These are phyloP conservation scores for Phytophthora uliginosa DNA, from an alignment of 352 stramenopile genomes.

Conservation along the genomic window DNA sequence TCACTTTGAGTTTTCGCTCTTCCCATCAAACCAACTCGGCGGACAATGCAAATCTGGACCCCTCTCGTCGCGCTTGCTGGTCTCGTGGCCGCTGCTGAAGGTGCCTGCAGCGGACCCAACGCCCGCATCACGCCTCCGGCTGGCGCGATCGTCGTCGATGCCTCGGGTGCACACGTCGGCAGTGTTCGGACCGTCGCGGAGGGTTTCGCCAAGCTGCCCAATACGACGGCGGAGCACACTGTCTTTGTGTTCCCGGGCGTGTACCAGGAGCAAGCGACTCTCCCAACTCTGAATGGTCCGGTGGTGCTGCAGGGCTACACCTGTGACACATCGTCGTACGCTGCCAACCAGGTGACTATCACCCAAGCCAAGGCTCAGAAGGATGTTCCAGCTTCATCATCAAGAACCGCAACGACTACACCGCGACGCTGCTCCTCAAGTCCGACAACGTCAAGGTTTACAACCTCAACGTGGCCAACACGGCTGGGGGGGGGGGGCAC, in stretches of 20 bases:
- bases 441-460: conserved; percentile 29
- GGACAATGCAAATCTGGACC: conserved; percentile 18
- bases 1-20: conserved; percentile 25
- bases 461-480: conserved; percentile 35
- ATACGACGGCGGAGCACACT: conserved; percentile 18
- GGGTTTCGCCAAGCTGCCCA: conserved; percentile 21
- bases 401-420: conserved; percentile 25
- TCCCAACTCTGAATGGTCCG: conserved; percentile 13
- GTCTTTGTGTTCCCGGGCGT: conserved; percentile 25
- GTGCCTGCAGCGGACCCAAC: conserved; percentile 21
- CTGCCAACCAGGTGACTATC: conserved; percentile 31
- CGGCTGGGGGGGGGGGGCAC: too few species aligned
- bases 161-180: conserved; percentile 15
- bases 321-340: conserved; percentile 23
- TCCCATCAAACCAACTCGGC: neutral
- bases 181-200: conserved; percentile 23
- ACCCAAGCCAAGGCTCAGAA: conserved; percentile 29
- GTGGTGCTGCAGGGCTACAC: conserved; percentile 34
- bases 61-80: conserved; percentile 8
- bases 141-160: conserved; percentile 35
- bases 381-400: conserved; percentile 25
- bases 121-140: conserved; percentile 13
- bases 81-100: conserved; percentile 8
- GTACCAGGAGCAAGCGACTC: conserved; percentile 22
- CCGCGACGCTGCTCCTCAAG: conserved; percentile 23